These are phyloP conservation scores for Intubia oerlemansii DNA, from an alignment of 2,329 filamentous ascomycete species.

Conservation along the genomic window DNA sequence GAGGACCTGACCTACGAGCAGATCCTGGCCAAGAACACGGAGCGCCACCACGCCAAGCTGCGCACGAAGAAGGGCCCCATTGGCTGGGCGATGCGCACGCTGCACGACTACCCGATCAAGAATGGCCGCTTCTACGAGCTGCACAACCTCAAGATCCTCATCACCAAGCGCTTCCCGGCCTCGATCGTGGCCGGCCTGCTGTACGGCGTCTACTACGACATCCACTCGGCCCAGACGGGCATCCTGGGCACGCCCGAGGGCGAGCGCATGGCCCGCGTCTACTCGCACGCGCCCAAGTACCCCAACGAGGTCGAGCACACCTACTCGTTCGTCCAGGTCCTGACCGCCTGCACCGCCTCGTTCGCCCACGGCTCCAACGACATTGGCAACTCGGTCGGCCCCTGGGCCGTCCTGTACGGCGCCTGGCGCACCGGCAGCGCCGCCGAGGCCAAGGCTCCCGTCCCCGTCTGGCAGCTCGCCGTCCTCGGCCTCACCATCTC, in stretches of 20 bases:
- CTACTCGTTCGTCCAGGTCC: conserved; percentile 44
- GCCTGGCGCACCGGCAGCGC: conserved; percentile 44
- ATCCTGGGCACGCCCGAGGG: conserved; percentile 53
- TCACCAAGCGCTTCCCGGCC: conserved; percentile 50
- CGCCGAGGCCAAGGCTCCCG: conserved; percentile 37
- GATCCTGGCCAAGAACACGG: conserved; percentile 32
- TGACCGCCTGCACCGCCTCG: conserved; percentile 50
- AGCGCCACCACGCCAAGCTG: conserved; percentile 41
- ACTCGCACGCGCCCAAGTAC: conserved; percentile 41
- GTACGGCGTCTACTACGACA: conserved; percentile 66
- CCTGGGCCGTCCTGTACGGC: conserved; percentile 49
- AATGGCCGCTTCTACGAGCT: conserved; percentile 53
- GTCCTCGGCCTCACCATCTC: conserved; percentile 43
- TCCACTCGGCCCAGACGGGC: conserved; percentile 54
- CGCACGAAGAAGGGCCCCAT: conserved; percentile 41
- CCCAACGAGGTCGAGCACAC: conserved; percentile 48
- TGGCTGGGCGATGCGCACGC: conserved; percentile 65
- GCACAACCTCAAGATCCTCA: conserved; percentile 41
- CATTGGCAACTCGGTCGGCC: conserved; percentile 48
- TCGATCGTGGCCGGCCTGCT: conserved; percentile 38
- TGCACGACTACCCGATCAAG: conserved; percentile 53
- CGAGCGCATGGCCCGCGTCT: conserved; percentile 46
- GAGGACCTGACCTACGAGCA: conserved; percentile 18
- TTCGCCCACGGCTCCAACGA: conserved; percentile 64
- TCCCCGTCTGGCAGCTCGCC: conserved; percentile 58